phyloP scores from a whole-genome alignment of 1,284 basidiomycete species.

The Neonothopanus nambi region DNA sequence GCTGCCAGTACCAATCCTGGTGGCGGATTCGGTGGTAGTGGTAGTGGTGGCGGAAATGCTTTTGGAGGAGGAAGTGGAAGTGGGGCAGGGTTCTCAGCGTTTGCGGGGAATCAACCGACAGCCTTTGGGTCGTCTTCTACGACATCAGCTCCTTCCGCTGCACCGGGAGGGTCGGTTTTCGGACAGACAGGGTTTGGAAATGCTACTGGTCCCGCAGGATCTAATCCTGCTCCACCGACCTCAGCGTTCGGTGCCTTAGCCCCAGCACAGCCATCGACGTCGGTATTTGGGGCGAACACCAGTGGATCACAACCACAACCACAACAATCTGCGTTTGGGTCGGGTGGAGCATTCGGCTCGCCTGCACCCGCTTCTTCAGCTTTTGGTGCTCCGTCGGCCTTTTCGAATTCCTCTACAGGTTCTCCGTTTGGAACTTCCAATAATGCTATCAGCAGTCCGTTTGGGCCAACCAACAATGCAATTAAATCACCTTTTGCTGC shows the following conservation, averaged over 20 bases:
- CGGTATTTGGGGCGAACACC: not conserved
- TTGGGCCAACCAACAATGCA: conserved; percentile 8
- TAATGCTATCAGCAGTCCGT: not conserved
- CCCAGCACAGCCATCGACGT: conserved; percentile 1
- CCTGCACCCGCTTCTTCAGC: conserved; percentile 15
- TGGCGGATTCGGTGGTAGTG: not conserved
- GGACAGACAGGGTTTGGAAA: conserved; percentile 4
- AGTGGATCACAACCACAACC: not conserved
- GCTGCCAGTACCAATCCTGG: conserved; percentile 9
- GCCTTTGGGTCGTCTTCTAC: conserved; percentile 24
- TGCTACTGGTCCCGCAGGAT: not conserved
- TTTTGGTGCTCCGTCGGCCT: conserved; percentile 5
- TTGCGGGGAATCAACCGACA: conserved; percentile 29
- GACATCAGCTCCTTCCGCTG: not conserved
- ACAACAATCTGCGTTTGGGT: not conserved
- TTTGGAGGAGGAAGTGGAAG: conserved; percentile 17
- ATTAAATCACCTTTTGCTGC: conserved; percentile 22
- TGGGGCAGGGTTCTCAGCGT: conserved; percentile 37
- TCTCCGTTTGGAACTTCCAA: not conserved
- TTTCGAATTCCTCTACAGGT: not conserved
- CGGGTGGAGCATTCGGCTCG: not conserved
- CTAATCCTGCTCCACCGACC: conserved; percentile 15
- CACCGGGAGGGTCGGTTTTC: conserved; percentile 5
- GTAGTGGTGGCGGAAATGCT: conserved; percentile 20
- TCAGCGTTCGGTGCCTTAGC: conserved; percentile 31